Evolutionary conservation across 225 moss, liverwort and hornwort genomes (phyloP).

Genomic region (Straminergon stramineum): DNA sequence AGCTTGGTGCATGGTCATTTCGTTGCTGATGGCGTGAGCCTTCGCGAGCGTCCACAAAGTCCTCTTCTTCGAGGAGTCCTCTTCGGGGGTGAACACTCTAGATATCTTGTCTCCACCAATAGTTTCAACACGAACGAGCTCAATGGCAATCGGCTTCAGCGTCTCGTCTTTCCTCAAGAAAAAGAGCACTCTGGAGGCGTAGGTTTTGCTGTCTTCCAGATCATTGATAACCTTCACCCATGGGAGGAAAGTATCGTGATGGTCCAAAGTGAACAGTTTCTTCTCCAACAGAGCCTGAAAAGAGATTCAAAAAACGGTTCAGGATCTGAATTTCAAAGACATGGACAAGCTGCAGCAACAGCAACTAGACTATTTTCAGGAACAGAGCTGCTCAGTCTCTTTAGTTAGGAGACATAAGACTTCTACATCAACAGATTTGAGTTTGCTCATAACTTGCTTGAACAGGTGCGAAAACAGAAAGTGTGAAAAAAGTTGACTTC

Average conservation of each 20-base stretch:
- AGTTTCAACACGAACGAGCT: slow-evolving; percentile 30
- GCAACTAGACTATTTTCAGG: background rate
- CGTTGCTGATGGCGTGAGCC: slow-evolving; percentile 44
- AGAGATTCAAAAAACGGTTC: background rate
- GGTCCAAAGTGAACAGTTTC: slow-evolving; percentile 20
- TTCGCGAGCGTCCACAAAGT: slow-evolving; percentile 32
- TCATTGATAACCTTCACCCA: slow-evolving; percentile 37
- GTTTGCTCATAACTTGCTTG: background rate
- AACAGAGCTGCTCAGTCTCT: background rate
- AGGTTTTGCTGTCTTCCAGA: slow-evolving; percentile 7
- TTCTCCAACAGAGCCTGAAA: slow-evolving; percentile 26
- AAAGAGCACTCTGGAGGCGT: slow-evolving; percentile 41
- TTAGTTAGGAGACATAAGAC: background rate
- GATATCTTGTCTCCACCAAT: background rate
- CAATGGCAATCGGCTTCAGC: slow-evolving; percentile 48
- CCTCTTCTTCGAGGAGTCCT: slow-evolving; percentile 4
- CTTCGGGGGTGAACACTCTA: slow-evolving; percentile 13
- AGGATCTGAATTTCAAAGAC: background rate
- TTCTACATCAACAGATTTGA: background rate
- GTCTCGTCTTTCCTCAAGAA: slow-evolving; percentile 33
- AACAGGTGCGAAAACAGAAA: background rate
- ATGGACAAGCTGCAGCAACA: background rate
- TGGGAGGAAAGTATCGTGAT: slow-evolving; percentile 41
- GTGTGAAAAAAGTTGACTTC: background rate
- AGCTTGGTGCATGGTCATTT: slow-evolving; percentile 32